Evolutionary conservation across 345 rosid genomes (phyloP), one percentile per base, ranked within the genome.

Genomic region (Jatropha curcas): DNA sequence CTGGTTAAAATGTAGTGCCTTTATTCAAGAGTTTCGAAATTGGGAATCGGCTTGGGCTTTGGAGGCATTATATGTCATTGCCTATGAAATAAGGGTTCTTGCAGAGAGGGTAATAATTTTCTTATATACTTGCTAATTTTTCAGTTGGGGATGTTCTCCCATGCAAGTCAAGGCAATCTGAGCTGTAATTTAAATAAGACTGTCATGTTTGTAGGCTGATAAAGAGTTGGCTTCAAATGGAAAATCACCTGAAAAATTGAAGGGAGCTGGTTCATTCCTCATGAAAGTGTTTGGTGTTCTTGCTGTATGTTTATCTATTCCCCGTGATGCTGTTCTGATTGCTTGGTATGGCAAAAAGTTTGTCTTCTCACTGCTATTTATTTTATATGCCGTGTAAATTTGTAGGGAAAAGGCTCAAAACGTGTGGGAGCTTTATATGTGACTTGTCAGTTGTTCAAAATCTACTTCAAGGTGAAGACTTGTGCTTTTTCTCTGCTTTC

Each of bases 1-100:
- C 25, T 19, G 6, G 39, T 30, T 62, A 24, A 33, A 74, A 48
- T 67, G 77, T 84, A 93, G 98, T 71, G 96, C 97, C 62, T 93
- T 95, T 70, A 74, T 90, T 79, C 99, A 93, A 88, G 99, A 95
- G 89, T 95, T 95, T 79, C 86, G 99, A 77, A 95, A 91, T 79
- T 95, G 99, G 98, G 98, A 95, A 71, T 93, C 98, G 0, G 87
- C 97, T 2, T 93, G 97, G 98, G 99, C 99, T 13, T 80, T 95
- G 82, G 93, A 91, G 80, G 86, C 99, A 33, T 67, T 95, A 45
- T 91, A 88, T 84, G 93, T 84, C 11, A 79, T 95, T 82, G 93
- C 90, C 73, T 95, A 92, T 74, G 98, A 95, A 82, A 85, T 95
- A 76, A 86, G 99, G 83, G 80, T 95, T 84, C 98, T 95, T 75